These are phyloP conservation scores for Colletotrichum sidae DNA, from an alignment of 2,329 filamentous ascomycete genomes.

Conservation along the genomic window DNA sequence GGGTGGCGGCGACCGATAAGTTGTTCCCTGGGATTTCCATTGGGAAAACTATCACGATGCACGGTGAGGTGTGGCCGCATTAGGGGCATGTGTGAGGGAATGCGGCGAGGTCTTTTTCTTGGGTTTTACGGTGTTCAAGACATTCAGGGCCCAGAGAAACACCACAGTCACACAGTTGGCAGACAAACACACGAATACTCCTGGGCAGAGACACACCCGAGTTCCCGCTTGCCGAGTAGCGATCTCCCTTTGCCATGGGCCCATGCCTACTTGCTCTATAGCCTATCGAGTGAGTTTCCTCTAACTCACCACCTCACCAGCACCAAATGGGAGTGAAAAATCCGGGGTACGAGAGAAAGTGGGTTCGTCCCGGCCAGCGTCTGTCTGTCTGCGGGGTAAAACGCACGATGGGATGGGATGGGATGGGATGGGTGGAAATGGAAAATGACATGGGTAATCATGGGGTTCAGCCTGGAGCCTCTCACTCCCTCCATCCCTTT, in stretches of 20 bases:
- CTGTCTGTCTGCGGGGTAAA: slow-evolving; percentile 29
- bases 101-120: not conserved
- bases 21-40: not conserved
- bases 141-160: slow-evolving; percentile 7
- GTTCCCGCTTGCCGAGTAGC: slow-evolving; percentile 7
- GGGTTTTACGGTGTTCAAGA: slow-evolving; percentile 6
- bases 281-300: too few relatives aligned
- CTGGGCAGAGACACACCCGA: slow-evolving; percentile 9
- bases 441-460: not conserved
- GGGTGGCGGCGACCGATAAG: slow-evolving; percentile 26
- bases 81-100: slow-evolving; percentile 7
- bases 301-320: not conserved
- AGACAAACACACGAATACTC: not conserved
- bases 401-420: slow-evolving; percentile 16
- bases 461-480: slow-evolving; percentile 8
- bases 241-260: slow-evolving; percentile 4
- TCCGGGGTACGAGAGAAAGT: slow-evolving; percentile 28
- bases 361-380: slow-evolving; percentile 19
- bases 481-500: not conserved
- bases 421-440: not conserved
- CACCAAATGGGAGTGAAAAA: slow-evolving; percentile 19
- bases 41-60: slow-evolving; percentile 10
- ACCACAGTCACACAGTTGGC: not conserved
- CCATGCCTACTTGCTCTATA: too few relatives aligned
- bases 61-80: slow-evolving; percentile 22